Base-by-base conservation (phyloP, 2,329 filamentous ascomycete species). In the Chaetoscypha palmicola region DNA sequence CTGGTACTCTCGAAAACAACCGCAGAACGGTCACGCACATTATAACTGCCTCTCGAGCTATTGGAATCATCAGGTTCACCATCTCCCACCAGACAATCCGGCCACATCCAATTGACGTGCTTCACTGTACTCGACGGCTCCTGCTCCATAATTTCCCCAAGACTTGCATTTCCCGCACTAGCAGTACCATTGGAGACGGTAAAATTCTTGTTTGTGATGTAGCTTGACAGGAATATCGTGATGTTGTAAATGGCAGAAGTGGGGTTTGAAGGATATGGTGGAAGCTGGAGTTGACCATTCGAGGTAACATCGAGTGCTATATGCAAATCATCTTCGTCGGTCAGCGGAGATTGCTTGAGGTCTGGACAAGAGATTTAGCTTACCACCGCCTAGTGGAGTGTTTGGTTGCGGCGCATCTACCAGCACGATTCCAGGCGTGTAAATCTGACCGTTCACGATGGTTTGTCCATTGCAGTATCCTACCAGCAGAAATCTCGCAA, bases 81-180 rank as follows among this genome's bases (percentile, higher is more conserved):
- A 38, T 80, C 66, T 14, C 81, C 81, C 2, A 79, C 76, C 0
- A 86, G 67, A 54, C 82, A 86, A 46, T 74, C 72, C 0, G 83
- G 82, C 81, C 81, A 86, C 16, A 74, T 67, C 79, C 82, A 86
- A 57, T 81, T 80, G 49, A 86, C 71, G 58, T 86, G 81, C 59
- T 86, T 86, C 33, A 86, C 83, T 0, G 82, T 86, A 57, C 79
- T 83, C 3, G 74, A 74, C 1, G 71, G 63, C 57, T 86, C 81
- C 49, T 81, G 76, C 21, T 64, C 60, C 67, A 86, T 73, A 43
- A 86, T 79, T 38, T 80, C 68, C 1, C 77, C 76, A 5, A 81
- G 62, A 33, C 73, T 80, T 5, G 72, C 73, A 41, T 72, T 70
- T 43, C 69, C 66, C 5, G 62, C 61, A 3, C 69, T 65, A 4